phyloP scores from a whole-genome alignment of 2,329 filamentous ascomycete genomes.

The Ophiosphaerella narmari region DNA sequence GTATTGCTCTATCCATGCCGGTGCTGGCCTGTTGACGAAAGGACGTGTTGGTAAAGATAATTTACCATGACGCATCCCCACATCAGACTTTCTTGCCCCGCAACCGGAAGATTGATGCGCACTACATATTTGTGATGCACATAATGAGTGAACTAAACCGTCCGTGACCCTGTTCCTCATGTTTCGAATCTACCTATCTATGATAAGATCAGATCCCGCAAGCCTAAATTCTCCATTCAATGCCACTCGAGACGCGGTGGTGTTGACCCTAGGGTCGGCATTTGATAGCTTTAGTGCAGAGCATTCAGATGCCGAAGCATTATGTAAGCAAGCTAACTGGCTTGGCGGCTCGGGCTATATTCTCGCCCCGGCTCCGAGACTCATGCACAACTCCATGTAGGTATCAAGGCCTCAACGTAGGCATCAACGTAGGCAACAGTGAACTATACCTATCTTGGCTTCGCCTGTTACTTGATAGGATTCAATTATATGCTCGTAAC shows the following conservation, averaged over 20 bases:
- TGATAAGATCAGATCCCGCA: no score
- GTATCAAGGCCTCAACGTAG: neutral
- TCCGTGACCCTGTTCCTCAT: no score
- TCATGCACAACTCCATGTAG: neutral
- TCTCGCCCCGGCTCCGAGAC: constrained; percentile 3
- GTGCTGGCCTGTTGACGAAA: no score
- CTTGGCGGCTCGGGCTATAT: constrained; percentile 6
- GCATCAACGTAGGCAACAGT: constrained; percentile 2
- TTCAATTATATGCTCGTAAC: no score
- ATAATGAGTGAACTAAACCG: no score
- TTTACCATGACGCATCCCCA: constrained; percentile 28
- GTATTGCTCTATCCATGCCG: no score
- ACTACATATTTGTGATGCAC: neutral
- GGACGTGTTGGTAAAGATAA: no score
- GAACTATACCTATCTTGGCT: neutral
- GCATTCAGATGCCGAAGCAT: constrained; percentile 14
- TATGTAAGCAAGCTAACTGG: constrained; percentile 9
- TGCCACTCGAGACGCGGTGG: no score
- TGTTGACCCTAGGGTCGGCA: constrained; percentile 1
- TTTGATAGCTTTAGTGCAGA: constrained; percentile 3
- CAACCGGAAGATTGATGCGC: neutral
- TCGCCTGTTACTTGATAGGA: no score
- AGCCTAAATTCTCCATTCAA: no score
- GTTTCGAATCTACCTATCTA: no score
- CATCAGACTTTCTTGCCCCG: constrained; percentile 2